Percentiles rank a stretch among this genome's conserved stretches.
Evolutionary conservation across 2,329 filamentous ascomycete species (phyloP).

Genomic region (Fusarium sp.): DNA sequence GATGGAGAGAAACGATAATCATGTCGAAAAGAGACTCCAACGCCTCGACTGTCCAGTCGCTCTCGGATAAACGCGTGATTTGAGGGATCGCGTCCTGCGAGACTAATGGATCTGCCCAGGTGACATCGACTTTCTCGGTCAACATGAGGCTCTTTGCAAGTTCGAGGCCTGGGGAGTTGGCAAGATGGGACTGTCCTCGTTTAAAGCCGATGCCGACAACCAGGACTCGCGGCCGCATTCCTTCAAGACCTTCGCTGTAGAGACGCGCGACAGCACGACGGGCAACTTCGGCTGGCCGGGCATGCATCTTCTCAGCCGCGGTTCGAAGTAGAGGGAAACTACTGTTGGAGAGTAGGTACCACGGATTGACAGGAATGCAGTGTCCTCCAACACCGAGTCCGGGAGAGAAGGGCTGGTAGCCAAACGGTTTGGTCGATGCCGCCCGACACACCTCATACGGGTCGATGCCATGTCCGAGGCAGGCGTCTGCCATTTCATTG

Average conservation of each 20-base stretch:
- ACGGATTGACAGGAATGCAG: conserved; percentile 64
- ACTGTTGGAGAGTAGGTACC: conserved; percentile 59
- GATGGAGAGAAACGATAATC: conserved; percentile 55
- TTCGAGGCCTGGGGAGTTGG: conserved; percentile 57
- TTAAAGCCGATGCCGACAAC: conserved; percentile 62
- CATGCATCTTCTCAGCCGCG: conserved; percentile 55
- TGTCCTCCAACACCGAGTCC: conserved; percentile 62
- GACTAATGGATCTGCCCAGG: conserved; percentile 56
- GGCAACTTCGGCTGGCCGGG: conserved; percentile 52
- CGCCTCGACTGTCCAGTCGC: conserved; percentile 49
- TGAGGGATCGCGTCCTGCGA: conserved; percentile 52
- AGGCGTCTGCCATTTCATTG: conserved; percentile 65
- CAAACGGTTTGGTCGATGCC: conserved; percentile 61
- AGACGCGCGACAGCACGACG: conserved; percentile 48
- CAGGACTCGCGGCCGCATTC: conserved; percentile 46
- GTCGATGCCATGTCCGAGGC: conserved; percentile 54
- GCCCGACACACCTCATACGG: conserved; percentile 59
- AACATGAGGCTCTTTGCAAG: conserved; percentile 50
- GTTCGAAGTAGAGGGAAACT: conserved; percentile 56
- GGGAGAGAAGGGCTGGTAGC: conserved; percentile 58
- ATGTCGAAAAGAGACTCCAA: conserved; percentile 53
- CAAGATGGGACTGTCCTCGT: conserved; percentile 56
- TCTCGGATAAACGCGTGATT: conserved; percentile 50
- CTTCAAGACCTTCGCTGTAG: conserved; percentile 17
- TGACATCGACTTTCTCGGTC: conserved; percentile 51